These are phyloP conservation scores for Amanita rimosa DNA, from an alignment of 768 basidiomycete species.

Conservation along the genomic window DNA sequence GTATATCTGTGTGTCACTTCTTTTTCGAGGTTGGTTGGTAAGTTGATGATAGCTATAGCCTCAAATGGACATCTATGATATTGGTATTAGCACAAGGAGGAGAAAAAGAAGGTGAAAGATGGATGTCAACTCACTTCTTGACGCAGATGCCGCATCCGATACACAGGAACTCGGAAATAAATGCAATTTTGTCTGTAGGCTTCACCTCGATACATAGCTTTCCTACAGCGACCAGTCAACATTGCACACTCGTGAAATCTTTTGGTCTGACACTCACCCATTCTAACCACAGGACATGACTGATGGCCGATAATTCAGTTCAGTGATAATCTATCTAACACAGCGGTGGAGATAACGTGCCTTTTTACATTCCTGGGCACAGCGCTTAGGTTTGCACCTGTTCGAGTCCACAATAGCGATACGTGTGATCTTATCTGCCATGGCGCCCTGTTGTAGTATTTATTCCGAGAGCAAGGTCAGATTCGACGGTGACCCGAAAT, in stretches of 20 bases:
- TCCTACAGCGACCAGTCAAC: conserved; percentile 34
- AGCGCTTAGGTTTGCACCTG: conserved; percentile 93
- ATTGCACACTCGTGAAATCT: conserved; percentile 3
- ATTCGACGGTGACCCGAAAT: background rate
- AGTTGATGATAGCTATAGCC: conserved; percentile 97
- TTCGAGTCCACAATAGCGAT: conserved; percentile 92
- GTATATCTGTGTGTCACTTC: conserved; percentile 98
- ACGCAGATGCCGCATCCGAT: conserved; percentile 99
- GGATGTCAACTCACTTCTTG: conserved; percentile 64
- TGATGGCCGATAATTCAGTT: conserved; percentile 28
- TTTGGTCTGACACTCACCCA: conserved; percentile 46
- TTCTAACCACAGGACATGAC: conserved; percentile 90
- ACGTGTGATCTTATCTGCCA: conserved; percentile 96
- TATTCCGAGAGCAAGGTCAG: background rate
- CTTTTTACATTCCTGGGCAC: conserved; percentile 98
- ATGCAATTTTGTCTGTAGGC: conserved; percentile 91
- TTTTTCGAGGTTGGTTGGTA: conserved; percentile 93
- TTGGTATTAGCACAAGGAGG: background rate
- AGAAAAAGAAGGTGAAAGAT: background rate
- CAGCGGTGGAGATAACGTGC: conserved; percentile 22
- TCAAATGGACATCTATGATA: conserved; percentile 87
- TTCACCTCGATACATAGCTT: conserved; percentile 99
- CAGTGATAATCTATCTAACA: background rate
- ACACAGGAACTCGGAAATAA: conserved; percentile 97
- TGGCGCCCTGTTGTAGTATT: conserved; percentile 17